Percentiles rank a stretch among this genome's conserved stretches.
Conservation (phyloP, 2,329 filamentous ascomycete genomes). For the Drechslerella coelobrocha region DNA sequence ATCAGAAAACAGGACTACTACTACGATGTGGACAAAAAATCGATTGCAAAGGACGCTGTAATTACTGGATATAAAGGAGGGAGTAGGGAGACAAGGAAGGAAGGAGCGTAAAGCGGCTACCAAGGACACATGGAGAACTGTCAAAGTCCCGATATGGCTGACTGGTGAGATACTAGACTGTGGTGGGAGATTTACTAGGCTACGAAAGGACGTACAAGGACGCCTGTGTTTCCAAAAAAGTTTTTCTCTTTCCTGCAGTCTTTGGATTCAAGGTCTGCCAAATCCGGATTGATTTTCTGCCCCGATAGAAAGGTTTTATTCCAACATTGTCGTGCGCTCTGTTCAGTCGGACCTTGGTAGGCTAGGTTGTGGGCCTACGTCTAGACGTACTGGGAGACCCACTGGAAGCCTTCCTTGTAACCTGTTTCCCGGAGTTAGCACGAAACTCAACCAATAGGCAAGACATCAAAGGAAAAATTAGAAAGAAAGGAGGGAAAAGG, state of each 20-base stretch:
- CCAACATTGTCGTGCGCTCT: not conserved
- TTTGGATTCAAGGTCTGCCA: too few relatives aligned
- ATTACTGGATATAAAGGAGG: constrained; percentile 48
- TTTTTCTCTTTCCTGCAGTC: too few relatives aligned
- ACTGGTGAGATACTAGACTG: too few relatives aligned
- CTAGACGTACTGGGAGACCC: constrained; percentile 91
- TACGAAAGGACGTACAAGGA: too few relatives aligned
- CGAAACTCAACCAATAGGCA: not conserved
- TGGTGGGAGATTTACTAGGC: too few relatives aligned
- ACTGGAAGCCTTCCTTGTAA: constrained; percentile 88
- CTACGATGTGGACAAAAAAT: too few relatives aligned
- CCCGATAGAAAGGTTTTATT: too few relatives aligned
- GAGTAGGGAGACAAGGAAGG: constrained; percentile 4
- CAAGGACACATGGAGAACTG: too few relatives aligned
- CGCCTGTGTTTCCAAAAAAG: too few relatives aligned
- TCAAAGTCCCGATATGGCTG: too few relatives aligned
- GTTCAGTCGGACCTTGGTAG: not conserved
- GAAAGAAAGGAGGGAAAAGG: constrained; percentile 46
- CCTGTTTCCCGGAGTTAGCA: constrained; percentile 60
- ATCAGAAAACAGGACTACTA: constrained; percentile 12
- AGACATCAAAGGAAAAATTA: not conserved
- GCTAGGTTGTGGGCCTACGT: constrained; percentile 37
- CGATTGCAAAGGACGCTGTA: constrained; percentile 31
- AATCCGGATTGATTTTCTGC: too few relatives aligned
- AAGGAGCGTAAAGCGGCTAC: not conserved